phyloP scores from a whole-genome alignment of 192 early-diverging fungal genomes.

The Rhizophlyctis rosea region DNA sequence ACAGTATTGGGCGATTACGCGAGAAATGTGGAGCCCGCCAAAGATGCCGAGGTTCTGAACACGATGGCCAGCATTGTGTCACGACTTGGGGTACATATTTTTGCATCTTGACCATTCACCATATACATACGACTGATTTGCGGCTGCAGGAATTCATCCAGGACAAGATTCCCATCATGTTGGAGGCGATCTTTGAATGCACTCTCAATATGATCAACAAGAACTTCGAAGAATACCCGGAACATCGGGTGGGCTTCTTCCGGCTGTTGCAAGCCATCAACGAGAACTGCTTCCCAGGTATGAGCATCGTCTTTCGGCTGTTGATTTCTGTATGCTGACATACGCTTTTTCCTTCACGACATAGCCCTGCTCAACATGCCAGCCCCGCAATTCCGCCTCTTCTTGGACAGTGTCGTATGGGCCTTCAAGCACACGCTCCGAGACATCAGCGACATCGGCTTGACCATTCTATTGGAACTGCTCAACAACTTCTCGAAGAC shows the following conservation, averaged over 20 bases:
- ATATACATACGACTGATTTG: background rate
- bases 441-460: constrained; percentile 90
- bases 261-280: constrained; percentile 90
- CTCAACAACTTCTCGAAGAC: constrained; percentile 79
- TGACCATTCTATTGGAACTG: constrained; percentile 83
- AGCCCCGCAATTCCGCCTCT: constrained; percentile 81
- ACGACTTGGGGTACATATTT: constrained; percentile 64
- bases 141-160: constrained; percentile 62
- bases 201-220: constrained; percentile 99
- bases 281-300: constrained; percentile 85
- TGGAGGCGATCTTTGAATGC: constrained; percentile 93
- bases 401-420: constrained; percentile 96
- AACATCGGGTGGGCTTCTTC: constrained; percentile 95
- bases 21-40: constrained; percentile 78
- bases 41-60: constrained; percentile 94
- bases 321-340: constrained; percentile 14
- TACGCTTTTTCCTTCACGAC: constrained; percentile 12
- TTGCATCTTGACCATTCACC: background rate
- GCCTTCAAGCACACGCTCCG: constrained; percentile 98
- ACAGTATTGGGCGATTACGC: constrained; percentile 88
- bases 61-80: constrained; percentile 86
- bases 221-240: constrained; percentile 96
- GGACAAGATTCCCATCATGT: constrained; percentile 78
- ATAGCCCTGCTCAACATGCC: constrained; percentile 79
- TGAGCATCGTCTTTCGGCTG: background rate